Percentiles rank a stretch among this genome's conserved stretches.
Evolutionary conservation across 352 stramenopile species (phyloP).

Genomic region (Phytophthora boehmeriae): DNA sequence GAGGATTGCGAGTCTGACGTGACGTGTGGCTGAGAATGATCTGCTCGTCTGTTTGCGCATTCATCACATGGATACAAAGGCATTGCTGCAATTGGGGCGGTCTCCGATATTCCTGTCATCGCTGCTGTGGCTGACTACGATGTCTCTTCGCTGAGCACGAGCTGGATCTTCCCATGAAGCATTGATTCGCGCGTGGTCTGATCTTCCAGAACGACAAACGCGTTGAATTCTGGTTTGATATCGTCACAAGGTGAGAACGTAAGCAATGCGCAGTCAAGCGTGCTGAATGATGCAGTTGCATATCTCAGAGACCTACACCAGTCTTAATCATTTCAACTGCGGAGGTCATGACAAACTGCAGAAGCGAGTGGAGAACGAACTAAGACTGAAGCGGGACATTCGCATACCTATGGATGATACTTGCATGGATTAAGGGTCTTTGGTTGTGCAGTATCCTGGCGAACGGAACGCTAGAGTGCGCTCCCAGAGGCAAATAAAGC

Average conservation of each 20-base stretch:
- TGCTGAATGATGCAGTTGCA: conserved; percentile 3
- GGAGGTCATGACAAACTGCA: not conserved
- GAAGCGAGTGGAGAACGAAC: not conserved
- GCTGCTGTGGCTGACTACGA: too few species aligned
- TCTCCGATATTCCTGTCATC: too few species aligned
- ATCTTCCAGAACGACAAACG: conserved; percentile 7
- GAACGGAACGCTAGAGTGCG: too few species aligned
- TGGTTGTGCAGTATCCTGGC: too few species aligned
- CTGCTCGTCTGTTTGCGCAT: conserved; percentile 3
- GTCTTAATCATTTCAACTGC: too few species aligned
- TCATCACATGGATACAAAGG: not conserved
- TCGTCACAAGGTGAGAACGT: conserved; percentile 8
- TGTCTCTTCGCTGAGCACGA: not conserved
- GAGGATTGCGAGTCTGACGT: not conserved
- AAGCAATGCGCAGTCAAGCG: conserved; percentile 19
- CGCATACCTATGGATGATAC: not conserved
- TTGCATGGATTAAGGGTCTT: not conserved
- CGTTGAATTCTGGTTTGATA: conserved; percentile 5
- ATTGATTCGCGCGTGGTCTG: not conserved
- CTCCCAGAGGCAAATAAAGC: too few species aligned
- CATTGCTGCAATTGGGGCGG: too few species aligned
- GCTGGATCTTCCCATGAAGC: not conserved
- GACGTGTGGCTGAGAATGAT: not conserved
- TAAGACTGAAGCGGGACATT: conserved; percentile 2
- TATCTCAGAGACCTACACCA: conserved; percentile 2